Percentiles rank a stretch among this genome's conserved stretches.
Conservation (phyloP, 106 monocot genomes). For the Apostasia ramifera region DNA sequence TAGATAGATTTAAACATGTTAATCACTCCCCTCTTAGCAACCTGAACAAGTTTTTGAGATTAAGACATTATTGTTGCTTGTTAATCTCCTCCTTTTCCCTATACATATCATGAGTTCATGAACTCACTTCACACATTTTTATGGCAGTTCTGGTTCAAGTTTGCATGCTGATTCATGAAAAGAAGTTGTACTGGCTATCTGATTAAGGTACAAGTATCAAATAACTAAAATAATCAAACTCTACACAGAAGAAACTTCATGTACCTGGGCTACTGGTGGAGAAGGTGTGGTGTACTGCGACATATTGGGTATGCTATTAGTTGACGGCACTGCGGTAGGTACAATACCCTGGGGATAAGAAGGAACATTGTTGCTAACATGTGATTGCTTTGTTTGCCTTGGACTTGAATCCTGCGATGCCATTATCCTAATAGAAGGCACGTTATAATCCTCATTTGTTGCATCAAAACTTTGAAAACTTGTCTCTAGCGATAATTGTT, state of each 20-base stretch:
- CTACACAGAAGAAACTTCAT: not conserved
- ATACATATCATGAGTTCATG: too few species aligned
- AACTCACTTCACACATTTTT: not conserved
- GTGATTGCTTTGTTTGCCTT: conserved; percentile 47
- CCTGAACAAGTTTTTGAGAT: too few species aligned
- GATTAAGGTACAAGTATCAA: not conserved
- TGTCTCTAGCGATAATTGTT: conserved; percentile 44
- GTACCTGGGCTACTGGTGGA: conserved; percentile 61
- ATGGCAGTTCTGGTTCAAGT: not conserved
- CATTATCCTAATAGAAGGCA: conserved; percentile 23
- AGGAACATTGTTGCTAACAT: conserved; percentile 37
- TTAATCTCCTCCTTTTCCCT: too few species aligned
- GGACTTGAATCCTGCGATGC: conserved; percentile 45
- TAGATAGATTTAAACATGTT: too few species aligned
- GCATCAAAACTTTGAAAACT: conserved; percentile 34
- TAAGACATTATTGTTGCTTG: too few species aligned
- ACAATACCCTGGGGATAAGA: conserved; percentile 29
- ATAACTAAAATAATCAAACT: too few species aligned
- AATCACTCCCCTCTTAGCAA: too few species aligned
- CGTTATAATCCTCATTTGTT: conserved; percentile 29
- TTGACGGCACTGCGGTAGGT: conserved; percentile 18
- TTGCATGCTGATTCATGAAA: not conserved
- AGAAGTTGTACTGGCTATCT: not conserved
- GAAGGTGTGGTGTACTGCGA: conserved; percentile 81
- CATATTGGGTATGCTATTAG: conserved; percentile 26